phyloP scores from a whole-genome alignment of 306 rosid species.

The Dryas drummondii region DNA sequence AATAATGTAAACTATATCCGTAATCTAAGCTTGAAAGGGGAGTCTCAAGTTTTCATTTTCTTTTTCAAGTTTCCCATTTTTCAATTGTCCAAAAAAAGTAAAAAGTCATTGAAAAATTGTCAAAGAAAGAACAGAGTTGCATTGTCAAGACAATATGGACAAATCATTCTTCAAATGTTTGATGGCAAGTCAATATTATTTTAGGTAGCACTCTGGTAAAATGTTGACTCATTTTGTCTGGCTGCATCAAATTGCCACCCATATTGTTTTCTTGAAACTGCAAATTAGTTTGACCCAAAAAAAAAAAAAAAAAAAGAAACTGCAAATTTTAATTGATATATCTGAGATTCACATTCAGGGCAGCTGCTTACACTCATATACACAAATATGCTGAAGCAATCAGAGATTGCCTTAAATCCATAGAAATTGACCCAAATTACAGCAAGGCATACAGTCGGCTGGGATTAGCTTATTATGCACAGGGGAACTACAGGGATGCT shows the following conservation, averaged over 20 bases:
- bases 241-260: constrained; percentile 13
- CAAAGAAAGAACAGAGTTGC: background rate
- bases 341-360: constrained; percentile 49
- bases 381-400: constrained; percentile 74
- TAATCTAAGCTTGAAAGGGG: background rate
- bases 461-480: constrained; percentile 79
- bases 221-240: constrained; percentile 1
- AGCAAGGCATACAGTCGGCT: constrained; percentile 94
- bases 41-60: background rate
- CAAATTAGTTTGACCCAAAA: background rate
- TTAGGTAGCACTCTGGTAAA: background rate
- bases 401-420: constrained; percentile 72
- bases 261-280: constrained; percentile 23
- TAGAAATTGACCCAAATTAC: constrained; percentile 79
- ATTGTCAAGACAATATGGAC: background rate
- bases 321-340: constrained; percentile 21
- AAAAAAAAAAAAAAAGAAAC: no score
- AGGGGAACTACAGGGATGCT: constrained; percentile 81
- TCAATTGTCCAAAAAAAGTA: background rate
- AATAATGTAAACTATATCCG: background rate
- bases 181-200: background rate
- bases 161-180: background rate
- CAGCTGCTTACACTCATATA: constrained; percentile 88
- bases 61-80: background rate
- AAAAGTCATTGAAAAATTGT: background rate